Conservation (phyloP, 2,329 filamentous ascomycete species). For the Graphilbum fragrans region DNA sequence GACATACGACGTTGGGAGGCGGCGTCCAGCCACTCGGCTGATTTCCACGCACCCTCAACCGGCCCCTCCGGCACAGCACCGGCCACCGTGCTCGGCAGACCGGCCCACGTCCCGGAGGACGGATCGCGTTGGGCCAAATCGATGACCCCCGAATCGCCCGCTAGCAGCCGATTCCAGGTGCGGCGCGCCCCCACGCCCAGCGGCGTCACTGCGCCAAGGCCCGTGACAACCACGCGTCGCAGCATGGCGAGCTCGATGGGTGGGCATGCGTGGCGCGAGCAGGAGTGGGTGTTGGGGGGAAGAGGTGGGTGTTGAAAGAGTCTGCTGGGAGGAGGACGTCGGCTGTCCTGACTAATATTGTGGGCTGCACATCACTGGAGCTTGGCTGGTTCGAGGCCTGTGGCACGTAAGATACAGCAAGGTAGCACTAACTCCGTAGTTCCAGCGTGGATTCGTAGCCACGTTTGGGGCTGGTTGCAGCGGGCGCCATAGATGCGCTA, state of each 20-base stretch:
- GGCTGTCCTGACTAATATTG: background rate
- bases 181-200: slow-evolving; percentile 66
- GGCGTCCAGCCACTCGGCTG: slow-evolving; percentile 39
- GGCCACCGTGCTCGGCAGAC: slow-evolving; percentile 74
- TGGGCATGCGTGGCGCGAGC: no score
- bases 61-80: slow-evolving; percentile 54
- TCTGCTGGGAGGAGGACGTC: background rate
- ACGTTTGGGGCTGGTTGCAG: no score
- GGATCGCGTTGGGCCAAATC: slow-evolving; percentile 53
- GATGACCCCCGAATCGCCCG: slow-evolving; percentile 68
- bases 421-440: no score
- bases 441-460: no score
- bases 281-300: background rate
- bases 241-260: slow-evolving; percentile 5
- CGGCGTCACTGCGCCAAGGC: slow-evolving; percentile 71
- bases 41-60: slow-evolving; percentile 28
- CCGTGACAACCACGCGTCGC: slow-evolving; percentile 72
- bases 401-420: no score
- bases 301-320: background rate
- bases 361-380: no score
- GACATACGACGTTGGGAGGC: slow-evolving; percentile 67
- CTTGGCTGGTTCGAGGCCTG: no score
- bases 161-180: slow-evolving; percentile 72
- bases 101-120: slow-evolving; percentile 44
- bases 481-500: no score